Evolutionary conservation across 768 basidiomycete genomes (phyloP).

Genomic region (Mycena metata): DNA sequence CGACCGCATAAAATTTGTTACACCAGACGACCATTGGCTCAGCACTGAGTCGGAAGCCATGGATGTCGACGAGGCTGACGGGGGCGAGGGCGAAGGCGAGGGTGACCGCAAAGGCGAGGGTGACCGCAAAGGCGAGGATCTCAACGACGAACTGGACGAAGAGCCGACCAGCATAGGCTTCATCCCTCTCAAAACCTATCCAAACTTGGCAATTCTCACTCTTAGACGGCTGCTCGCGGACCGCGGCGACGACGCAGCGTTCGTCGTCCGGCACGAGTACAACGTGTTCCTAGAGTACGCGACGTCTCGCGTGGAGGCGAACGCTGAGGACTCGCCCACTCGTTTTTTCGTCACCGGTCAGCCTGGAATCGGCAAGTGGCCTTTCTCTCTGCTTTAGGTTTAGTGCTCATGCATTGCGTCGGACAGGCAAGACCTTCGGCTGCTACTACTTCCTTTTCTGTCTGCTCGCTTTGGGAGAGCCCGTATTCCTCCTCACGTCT

Average conservation of each 20-base stretch:
- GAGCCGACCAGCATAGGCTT: constrained; percentile 5
- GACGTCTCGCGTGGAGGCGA: constrained; percentile 18
- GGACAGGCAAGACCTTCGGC: constrained; percentile 21
- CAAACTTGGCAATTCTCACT: no score
- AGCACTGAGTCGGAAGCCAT: neutral
- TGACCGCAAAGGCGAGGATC: no score
- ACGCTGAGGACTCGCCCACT: neutral
- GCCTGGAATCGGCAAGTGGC: constrained; percentile 25
- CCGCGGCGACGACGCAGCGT: constrained; percentile 3
- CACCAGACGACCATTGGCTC: constrained; percentile 23
- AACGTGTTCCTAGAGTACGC: constrained; percentile 15
- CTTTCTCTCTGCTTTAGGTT: constrained; percentile 11
- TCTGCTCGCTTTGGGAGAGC: constrained; percentile 22
- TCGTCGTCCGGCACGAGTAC: constrained; percentile 23
- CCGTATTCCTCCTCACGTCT: constrained; percentile 17
- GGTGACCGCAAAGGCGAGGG: no score
- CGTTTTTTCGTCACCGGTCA: constrained; percentile 29
- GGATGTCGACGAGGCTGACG: neutral
- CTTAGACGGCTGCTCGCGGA: no score
- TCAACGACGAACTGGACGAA: constrained; percentile 9
- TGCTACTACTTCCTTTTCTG: constrained; percentile 24
- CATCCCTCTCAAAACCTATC: constrained; percentile 12
- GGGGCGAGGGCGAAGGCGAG: neutral
- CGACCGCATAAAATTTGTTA: constrained; percentile 17
- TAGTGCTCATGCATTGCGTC: constrained; percentile 23